Base-by-base conservation (phyloP, 1,284 basidiomycete species). In the Moesziomyces antarcticus region DNA sequence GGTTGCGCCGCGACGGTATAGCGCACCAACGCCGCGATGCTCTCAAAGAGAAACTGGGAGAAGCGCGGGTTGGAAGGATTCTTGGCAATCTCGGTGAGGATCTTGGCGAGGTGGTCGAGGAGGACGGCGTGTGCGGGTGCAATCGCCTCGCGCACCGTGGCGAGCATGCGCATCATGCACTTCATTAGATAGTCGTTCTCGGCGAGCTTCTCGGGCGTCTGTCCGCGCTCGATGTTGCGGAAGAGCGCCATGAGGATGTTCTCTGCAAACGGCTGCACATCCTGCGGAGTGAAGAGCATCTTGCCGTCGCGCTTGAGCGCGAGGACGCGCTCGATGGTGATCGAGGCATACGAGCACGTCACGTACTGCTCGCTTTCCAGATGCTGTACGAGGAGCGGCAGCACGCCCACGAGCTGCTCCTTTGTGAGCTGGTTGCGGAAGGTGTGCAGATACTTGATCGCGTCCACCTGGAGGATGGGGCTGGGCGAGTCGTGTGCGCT, bases 101-200 rank as follows among this genome's bases (percentile, higher is more conserved):
- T 96, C 43, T 85, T 86, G 53, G 94, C 91, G 3, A 99, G 88
- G 21, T 92, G 90, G 45, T 85, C 86, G 3, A 99, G 87, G 11
- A 91, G 88, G n/a, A 86, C 86, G 63, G 90, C 88, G 78, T 91
- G 91, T 3, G 86, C 87, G 0, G 91, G 89, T 0, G 88, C 90
- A 43, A 98, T 87, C 4, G 89, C 88, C 78, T 93, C 90, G 10
- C 93, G 88, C 5, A 93, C 92, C 0, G 93, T 97, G 56, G 97
- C 88, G 78, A 98, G 91, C 47, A 98, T 90, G 44, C 96, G 90
- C 93, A 98, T 96, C 22, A 90, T 90, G 93, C 96, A 97, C 87
- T 94, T 95, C 93, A 98, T 98, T 55, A 98, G 86, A 85, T 97
- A 93, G 84, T 99, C 96, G 81, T 99, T 99, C 84, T 98, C 95